Conservation (phyloP, 2,329 filamentous ascomycete species). For the Fusarium ambrosium region DNA sequence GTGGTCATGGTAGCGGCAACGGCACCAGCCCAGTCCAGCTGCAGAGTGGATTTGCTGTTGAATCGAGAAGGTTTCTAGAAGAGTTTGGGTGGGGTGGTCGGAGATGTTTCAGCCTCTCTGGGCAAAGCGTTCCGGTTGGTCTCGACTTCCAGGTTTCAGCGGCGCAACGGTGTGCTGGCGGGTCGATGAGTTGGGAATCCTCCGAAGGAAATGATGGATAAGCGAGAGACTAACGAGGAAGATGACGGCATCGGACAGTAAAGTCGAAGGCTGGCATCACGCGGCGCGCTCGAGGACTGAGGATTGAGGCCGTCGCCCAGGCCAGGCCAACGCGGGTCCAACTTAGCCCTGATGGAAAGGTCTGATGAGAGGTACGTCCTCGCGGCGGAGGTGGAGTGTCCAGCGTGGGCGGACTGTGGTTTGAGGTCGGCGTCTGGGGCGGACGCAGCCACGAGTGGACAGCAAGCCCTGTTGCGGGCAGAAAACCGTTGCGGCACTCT, state of each 20-base stretch:
- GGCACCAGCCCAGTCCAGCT: constrained; percentile 11
- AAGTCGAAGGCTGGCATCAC: constrained; percentile 36
- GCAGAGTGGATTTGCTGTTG: constrained; percentile 30
- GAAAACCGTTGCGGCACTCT: constrained; percentile 36
- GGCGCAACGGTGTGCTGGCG: constrained; percentile 36
- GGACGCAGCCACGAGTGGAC: constrained; percentile 46
- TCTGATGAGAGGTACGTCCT: constrained; percentile 35
- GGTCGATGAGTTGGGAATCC: constrained; percentile 41
- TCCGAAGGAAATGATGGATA: constrained; percentile 36
- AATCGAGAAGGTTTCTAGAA: constrained; percentile 49
- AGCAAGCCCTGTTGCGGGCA: constrained; percentile 33
- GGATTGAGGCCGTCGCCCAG: constrained; percentile 46
- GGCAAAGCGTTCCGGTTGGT: constrained; percentile 35
- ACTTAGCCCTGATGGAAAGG: constrained; percentile 33
- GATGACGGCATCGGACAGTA: constrained; percentile 40
- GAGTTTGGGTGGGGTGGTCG: constrained; percentile 38
- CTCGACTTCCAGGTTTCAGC: constrained; percentile 37
- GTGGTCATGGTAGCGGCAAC: constrained; percentile 1
- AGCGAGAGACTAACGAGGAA: constrained; percentile 24
- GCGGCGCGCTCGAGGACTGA: constrained; percentile 42
- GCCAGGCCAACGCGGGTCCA: constrained; percentile 41
- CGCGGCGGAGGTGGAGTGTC: constrained; percentile 42
- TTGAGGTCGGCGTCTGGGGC: constrained; percentile 49
- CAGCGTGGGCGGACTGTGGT: constrained; percentile 44
- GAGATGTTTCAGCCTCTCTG: constrained; percentile 42